These are phyloP conservation scores for Dactylellina haptotyla DNA, from an alignment of 2,329 filamentous ascomycete genomes.

Conservation along the genomic window DNA sequence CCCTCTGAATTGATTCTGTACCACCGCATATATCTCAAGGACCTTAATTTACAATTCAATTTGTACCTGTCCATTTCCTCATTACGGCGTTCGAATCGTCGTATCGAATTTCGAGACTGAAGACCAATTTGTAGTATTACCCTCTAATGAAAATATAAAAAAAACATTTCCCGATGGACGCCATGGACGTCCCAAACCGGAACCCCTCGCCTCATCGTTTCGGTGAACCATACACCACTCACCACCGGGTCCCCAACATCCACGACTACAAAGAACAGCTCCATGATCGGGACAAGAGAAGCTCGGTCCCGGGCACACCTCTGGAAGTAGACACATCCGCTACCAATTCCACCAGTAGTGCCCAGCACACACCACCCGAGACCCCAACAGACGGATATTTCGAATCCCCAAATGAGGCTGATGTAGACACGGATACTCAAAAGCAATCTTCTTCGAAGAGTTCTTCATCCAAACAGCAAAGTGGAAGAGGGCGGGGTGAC, in stretches of 20 bases:
- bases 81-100: neutral
- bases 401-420: neutral
- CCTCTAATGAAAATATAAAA: neutral
- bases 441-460: too few species aligned
- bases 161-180: neutral
- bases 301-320: slow-evolving; percentile 11
- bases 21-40: too few species aligned
- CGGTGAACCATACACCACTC: slow-evolving; percentile 63
- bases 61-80: too few species aligned
- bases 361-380: slow-evolving; percentile 28
- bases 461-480: too few species aligned
- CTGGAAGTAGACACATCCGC: neutral
- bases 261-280: slow-evolving; percentile 65
- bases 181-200: slow-evolving; percentile 11
- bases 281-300: slow-evolving; percentile 19
- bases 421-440: neutral
- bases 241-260: slow-evolving; percentile 65
- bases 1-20: neutral
- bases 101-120: too few species aligned
- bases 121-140: too few species aligned
- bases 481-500: neutral
- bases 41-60: too few species aligned
- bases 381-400: slow-evolving; percentile 17
- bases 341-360: neutral
- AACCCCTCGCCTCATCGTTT: slow-evolving; percentile 59